Evolutionary conservation across 1,284 basidiomycete genomes (phyloP), one percentile per base, ranked within the genome.

Genomic region (Pseudomicrostroma phylloplanum): DNA sequence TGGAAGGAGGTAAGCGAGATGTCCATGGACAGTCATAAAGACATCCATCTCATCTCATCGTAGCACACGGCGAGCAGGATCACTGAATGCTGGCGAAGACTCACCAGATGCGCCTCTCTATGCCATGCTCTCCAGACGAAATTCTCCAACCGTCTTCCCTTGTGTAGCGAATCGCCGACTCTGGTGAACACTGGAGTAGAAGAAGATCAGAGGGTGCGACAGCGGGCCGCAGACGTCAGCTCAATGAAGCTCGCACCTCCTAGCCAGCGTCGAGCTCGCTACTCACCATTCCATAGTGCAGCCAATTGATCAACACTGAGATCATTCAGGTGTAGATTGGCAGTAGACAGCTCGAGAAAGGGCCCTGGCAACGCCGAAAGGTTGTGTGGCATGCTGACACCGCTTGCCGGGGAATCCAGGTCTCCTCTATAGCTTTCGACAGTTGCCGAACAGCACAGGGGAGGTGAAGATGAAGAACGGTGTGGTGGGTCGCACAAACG

Each of bases 41-140:
- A 12, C 17, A n/a, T n/a, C 43, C 17, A 6, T 21, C 4, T 48
- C 43, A 4, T 3, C 17, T 48, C 21, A 36, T 9, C 4, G 9
- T 36, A 3, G 30, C 30, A 3, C 9, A 36, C 9, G 9, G 9
- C 30, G 4, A 4, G 30, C 30, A 36, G 9, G 3, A 36, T 9
- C 30, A 36, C 17, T 17, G 6, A 48, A 48, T 4, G 11, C 13
- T n/a, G 6, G 19, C 21, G 25, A n/a, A 23, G 56, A 26, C 51
- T 54, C 51, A 54, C 51, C n/a, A 75, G 64, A 65, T 72, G 66
- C 57, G 76, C 66, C 69, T 89, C 86, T 66, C 86, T 85, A 76
- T 88, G 85, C 89, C 89, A 91, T 13, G 92, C 81, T 57, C 90
- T 82, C 90, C 90, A 92, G 6, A 88, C 87, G 61, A 91, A 86